phyloP scores from a whole-genome alignment of 352 stramenopile species.

The Ophiocytium majus region DNA sequence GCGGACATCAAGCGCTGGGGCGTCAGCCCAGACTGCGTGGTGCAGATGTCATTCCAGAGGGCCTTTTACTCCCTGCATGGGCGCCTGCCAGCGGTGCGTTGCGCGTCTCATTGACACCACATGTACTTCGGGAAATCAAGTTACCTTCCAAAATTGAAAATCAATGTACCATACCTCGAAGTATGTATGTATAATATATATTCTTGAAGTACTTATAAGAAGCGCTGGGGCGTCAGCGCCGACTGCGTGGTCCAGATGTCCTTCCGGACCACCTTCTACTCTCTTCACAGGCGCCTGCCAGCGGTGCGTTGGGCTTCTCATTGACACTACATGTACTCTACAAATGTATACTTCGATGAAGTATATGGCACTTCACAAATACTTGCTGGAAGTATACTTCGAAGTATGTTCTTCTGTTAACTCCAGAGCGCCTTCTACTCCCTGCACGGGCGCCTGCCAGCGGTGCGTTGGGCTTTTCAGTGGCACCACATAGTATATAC shows the following conservation, averaged over 20 bases:
- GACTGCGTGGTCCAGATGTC: conserved; percentile 84
- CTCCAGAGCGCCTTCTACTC: conserved; percentile 81
- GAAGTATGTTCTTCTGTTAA: too few species aligned
- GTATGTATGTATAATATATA: too few species aligned
- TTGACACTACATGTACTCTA: not conserved
- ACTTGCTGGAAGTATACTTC: too few species aligned
- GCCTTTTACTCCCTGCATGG: conserved; percentile 74
- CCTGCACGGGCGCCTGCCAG: conserved; percentile 67
- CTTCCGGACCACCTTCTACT: conserved; percentile 79
- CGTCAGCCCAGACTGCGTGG: conserved; percentile 78
- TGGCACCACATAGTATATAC: too few species aligned
- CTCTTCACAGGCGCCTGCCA: conserved; percentile 68
- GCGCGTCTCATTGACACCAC: too few species aligned
- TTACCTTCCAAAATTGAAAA: too few species aligned
- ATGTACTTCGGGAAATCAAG: too few species aligned
- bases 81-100: conserved; percentile 66
- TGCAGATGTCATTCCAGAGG: conserved; percentile 84
- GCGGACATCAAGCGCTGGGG: conserved; percentile 81
- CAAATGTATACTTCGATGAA: too few species aligned
- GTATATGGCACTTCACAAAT: too few species aligned
- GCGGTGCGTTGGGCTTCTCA: conserved; percentile 56
- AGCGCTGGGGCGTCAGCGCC: conserved; percentile 79
- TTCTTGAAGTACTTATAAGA: conserved; percentile 81
- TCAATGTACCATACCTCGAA: too few species aligned
- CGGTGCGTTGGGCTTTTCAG: too few species aligned